These are phyloP conservation scores for Lecanicillium sp. DNA, from an alignment of 2,329 filamentous ascomycete genomes.

Conservation along the genomic window DNA sequence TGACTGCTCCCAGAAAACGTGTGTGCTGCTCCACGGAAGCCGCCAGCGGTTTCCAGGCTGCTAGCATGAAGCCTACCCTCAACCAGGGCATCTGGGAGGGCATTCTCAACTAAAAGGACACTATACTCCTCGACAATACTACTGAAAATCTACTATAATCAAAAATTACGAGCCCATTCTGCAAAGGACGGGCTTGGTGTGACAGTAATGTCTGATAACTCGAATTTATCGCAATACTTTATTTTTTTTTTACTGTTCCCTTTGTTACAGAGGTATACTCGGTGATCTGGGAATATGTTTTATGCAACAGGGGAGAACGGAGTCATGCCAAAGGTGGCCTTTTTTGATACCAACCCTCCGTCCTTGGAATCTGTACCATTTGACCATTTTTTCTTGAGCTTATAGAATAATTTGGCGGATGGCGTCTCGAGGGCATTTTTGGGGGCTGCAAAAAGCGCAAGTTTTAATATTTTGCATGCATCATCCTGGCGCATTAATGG, in stretches of 20 bases:
- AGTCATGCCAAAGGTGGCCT: conserved; percentile 7
- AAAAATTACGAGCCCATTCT: conserved; percentile 9
- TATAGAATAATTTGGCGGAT: conserved; percentile 3
- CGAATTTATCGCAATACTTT: background rate
- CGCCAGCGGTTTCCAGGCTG: conserved; percentile 36
- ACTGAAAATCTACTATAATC: conserved; percentile 3
- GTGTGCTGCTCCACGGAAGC: conserved; percentile 58
- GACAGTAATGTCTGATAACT: conserved; percentile 1
- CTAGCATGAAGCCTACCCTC: conserved; percentile 39
- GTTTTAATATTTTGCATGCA: conserved; percentile 7
- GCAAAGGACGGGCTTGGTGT: conserved; percentile 4
- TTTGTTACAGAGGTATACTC: conserved; percentile 12
- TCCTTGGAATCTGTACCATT: background rate
- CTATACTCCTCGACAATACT: conserved; percentile 5
- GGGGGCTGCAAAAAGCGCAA: conserved; percentile 2
- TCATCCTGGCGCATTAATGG: conserved; percentile 5
- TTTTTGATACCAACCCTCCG: conserved; percentile 7
- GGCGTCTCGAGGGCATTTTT: background rate
- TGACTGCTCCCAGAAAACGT: conserved; percentile 50
- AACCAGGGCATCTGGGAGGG: conserved; percentile 58
- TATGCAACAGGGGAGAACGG: conserved; percentile 7
- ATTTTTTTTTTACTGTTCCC: conserved; percentile 9
- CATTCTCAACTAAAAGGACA: conserved; percentile 42
- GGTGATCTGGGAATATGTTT: conserved; percentile 5
- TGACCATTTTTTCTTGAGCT: conserved; percentile 1